Evolutionary conservation across 2,329 filamentous ascomycete species (phyloP).

Genomic region (Aspergillus ustus): DNA sequence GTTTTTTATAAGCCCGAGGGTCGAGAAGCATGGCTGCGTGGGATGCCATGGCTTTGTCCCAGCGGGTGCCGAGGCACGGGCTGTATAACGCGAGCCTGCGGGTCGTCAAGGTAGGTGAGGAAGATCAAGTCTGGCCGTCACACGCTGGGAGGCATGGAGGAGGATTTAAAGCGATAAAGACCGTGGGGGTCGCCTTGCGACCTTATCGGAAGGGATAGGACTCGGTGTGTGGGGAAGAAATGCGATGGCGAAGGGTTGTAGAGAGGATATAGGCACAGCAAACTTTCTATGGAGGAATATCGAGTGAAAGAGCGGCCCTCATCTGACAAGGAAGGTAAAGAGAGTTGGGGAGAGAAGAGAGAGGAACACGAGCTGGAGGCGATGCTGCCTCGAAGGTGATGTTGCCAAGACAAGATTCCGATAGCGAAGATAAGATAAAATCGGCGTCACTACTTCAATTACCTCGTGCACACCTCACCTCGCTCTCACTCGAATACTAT

Average conservation of each 20-base stretch:
- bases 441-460: background rate
- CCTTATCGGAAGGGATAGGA: conserved; percentile 20
- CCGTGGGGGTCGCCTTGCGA: conserved; percentile 7
- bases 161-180: conserved; percentile 3
- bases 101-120: background rate
- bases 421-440: conserved; percentile 7
- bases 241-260: conserved; percentile 9
- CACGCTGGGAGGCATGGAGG: conserved; percentile 2
- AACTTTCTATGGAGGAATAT: background rate
- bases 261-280: background rate
- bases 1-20: conserved; percentile 45
- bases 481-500: background rate
- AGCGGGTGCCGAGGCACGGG: conserved; percentile 14
- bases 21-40: conserved; percentile 50
- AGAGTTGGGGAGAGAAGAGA: background rate
- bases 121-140: background rate
- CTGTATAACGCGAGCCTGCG: background rate
- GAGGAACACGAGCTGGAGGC: conserved; percentile 7
- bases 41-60: conserved; percentile 39
- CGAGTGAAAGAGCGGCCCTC: background rate
- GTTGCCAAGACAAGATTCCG: conserved; percentile 20
- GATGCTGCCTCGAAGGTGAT: conserved; percentile 7
- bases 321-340: background rate
- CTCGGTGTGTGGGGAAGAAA: conserved; percentile 5
- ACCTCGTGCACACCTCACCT: background rate